phyloP scores from a whole-genome alignment of 2,329 filamentous ascomycete genomes.

The Calonectria multiphialidica region DNA sequence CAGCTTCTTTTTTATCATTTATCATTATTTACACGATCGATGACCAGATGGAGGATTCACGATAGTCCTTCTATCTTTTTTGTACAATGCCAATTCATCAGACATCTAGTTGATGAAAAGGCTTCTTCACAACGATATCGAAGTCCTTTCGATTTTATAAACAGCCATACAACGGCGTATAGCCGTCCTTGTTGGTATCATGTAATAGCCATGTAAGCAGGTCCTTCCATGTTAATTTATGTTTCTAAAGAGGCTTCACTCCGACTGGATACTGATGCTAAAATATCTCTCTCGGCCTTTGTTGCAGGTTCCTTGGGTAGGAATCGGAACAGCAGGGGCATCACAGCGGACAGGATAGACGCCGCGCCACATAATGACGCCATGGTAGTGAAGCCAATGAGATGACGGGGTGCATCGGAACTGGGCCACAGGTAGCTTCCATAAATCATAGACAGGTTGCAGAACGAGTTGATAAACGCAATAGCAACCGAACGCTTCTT shows the following conservation, averaged over 20 bases:
- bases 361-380: not conserved
- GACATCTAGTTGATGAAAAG: too few relatives aligned
- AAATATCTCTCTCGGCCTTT: slow-evolving; percentile 12
- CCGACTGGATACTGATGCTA: not conserved
- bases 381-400: slow-evolving; percentile 24
- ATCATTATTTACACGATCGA: too few relatives aligned
- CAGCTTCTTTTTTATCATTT: too few relatives aligned
- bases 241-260: not conserved
- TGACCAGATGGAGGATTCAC: too few relatives aligned
- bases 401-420: slow-evolving; percentile 20
- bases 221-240: not conserved
- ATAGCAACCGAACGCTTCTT: slow-evolving; percentile 32
- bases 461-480: slow-evolving; percentile 30
- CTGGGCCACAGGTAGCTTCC: slow-evolving; percentile 32
- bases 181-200: not conserved
- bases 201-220: not conserved
- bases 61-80: too few relatives aligned
- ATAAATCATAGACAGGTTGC: slow-evolving; percentile 29
- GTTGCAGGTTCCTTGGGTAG: slow-evolving; percentile 4
- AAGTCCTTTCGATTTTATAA: too few relatives aligned
- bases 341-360: not conserved
- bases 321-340: slow-evolving; percentile 6
- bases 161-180: too few relatives aligned
- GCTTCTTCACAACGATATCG: too few relatives aligned
- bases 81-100: too few relatives aligned